Evolutionary conservation across 2,329 filamentous ascomycete genomes (phyloP).

Genomic region (Huntiella decipiens): DNA sequence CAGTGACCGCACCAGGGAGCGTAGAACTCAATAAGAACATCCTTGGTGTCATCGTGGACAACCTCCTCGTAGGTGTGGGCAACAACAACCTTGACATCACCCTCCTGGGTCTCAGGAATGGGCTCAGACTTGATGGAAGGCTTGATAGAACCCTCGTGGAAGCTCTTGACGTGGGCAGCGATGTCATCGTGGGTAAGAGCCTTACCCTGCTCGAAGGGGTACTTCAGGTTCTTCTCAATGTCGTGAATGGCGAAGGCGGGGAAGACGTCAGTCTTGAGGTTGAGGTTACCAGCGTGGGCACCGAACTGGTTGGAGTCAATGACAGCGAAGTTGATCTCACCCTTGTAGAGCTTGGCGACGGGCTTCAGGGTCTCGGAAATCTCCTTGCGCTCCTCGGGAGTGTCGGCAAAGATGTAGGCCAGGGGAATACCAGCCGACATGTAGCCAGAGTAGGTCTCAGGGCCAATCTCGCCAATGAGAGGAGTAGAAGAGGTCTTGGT

Average conservation of each 20-base stretch:
- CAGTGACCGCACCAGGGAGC: slow-evolving; percentile 99
- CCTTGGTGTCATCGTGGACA: slow-evolving; percentile 85
- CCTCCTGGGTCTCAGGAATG: slow-evolving; percentile 83
- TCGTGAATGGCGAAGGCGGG: slow-evolving; percentile 97
- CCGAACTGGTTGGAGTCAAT: slow-evolving; percentile 91
- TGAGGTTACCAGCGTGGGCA: slow-evolving; percentile 88
- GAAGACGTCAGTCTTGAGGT: slow-evolving; percentile 90
- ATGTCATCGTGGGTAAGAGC: slow-evolving; percentile 56
- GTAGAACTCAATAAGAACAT: slow-evolving; percentile 96
- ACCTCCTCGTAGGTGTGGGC: slow-evolving; percentile 86
- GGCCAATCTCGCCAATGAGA: slow-evolving; percentile 85
- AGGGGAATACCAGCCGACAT: slow-evolving; percentile 85
- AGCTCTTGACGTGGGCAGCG: slow-evolving; percentile 68
- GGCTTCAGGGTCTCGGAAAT: slow-evolving; percentile 63
- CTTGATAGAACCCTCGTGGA: slow-evolving; percentile 69
- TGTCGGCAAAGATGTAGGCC: slow-evolving; percentile 95
- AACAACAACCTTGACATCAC: slow-evolving; percentile 70
- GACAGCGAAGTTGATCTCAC: slow-evolving; percentile 90
- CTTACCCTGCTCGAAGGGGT: slow-evolving; percentile 72
- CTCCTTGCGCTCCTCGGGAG: slow-evolving; percentile 66
- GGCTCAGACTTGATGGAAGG: slow-evolving; percentile 98
- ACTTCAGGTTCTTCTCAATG: slow-evolving; percentile 89
- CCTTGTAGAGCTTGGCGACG: slow-evolving; percentile 79
- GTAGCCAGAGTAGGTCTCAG: slow-evolving; percentile 89
- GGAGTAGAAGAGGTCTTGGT: slow-evolving; percentile 72